Conservation (phyloP, 1,284 basidiomycete species). For the Albatrellus sp. region DNA sequence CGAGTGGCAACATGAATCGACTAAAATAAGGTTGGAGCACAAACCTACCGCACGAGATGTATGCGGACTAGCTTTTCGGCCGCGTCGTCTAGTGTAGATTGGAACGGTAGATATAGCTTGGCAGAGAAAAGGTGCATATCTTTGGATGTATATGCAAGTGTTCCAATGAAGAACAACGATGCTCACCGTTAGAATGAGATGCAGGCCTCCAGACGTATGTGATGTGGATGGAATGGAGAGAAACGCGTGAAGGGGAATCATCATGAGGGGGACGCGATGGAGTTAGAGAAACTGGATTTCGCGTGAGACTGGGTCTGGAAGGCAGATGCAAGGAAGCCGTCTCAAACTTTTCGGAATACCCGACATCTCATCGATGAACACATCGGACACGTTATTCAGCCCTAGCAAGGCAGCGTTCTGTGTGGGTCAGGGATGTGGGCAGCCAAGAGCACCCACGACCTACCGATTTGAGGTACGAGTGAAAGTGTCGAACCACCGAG, state of each 20-base stretch:
- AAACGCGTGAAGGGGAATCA: constrained; percentile 1
- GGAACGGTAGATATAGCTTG: constrained; percentile 36
- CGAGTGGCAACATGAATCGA: not conserved
- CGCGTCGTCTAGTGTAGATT: constrained; percentile 37
- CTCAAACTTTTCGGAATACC: constrained; percentile 8
- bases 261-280: constrained; percentile 2
- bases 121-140: constrained; percentile 25
- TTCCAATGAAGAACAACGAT: not conserved
- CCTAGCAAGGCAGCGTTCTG: constrained; percentile 49
- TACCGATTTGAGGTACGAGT: constrained; percentile 39
- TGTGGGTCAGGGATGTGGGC: constrained; percentile 3
- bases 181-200: not conserved
- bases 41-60: constrained; percentile 44
- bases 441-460: constrained; percentile 9
- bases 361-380: constrained; percentile 10
- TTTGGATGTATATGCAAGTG: not conserved
- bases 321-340: not conserved
- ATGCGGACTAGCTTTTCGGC: constrained; percentile 39
- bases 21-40: constrained; percentile 2
- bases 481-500: constrained; percentile 34
- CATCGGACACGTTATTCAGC: constrained; percentile 38
- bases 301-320: not conserved
- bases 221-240: constrained; percentile 10
- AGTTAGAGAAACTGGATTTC: constrained; percentile 7
- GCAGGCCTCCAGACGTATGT: constrained; percentile 10